Percentiles rank a stretch among this genome's conserved stretches.
These are phyloP conservation scores for Nicotiana otophora DNA, from an alignment of 257 asterid genomes.

Conservation along the genomic window DNA sequence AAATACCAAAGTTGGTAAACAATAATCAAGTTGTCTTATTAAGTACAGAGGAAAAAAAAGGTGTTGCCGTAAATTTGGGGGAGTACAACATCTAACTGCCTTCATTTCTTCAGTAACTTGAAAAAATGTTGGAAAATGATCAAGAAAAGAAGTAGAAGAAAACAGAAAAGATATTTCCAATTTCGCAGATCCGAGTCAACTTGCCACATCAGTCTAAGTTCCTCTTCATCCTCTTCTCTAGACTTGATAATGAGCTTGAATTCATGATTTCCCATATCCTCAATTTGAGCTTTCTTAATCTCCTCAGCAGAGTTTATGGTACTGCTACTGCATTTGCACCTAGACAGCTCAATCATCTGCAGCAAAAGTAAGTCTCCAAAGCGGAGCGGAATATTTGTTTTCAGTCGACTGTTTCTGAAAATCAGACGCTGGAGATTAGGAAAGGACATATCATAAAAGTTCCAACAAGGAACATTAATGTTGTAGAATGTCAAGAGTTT, in stretches of 20 bases:
- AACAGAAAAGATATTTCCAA: neutral
- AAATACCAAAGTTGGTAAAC: neutral
- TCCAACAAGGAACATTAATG: neutral
- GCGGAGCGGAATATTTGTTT: neutral
- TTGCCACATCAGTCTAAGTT: neutral
- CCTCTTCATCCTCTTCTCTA: neutral
- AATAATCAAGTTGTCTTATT: neutral
- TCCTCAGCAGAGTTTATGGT: neutral
- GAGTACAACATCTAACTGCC: neutral
- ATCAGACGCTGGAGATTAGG: neutral
- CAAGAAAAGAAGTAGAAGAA: neutral
- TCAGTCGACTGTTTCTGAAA: neutral
- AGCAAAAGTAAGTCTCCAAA: neutral
- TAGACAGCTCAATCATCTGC: neutral
- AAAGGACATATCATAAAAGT: neutral
- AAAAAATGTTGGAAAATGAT: neutral
- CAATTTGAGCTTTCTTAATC: neutral
- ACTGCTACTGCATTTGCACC: neutral
- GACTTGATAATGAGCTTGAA: neutral
- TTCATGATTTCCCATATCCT: neutral
- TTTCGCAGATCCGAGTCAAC: neutral
- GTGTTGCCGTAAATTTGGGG: neutral
- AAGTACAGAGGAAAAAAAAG: neutral
- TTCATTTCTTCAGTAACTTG: neutral
- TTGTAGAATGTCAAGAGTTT: neutral